These are phyloP conservation scores for Fonsecaea nubica DNA, from an alignment of 2,329 filamentous ascomycete species.

Conservation along the genomic window DNA sequence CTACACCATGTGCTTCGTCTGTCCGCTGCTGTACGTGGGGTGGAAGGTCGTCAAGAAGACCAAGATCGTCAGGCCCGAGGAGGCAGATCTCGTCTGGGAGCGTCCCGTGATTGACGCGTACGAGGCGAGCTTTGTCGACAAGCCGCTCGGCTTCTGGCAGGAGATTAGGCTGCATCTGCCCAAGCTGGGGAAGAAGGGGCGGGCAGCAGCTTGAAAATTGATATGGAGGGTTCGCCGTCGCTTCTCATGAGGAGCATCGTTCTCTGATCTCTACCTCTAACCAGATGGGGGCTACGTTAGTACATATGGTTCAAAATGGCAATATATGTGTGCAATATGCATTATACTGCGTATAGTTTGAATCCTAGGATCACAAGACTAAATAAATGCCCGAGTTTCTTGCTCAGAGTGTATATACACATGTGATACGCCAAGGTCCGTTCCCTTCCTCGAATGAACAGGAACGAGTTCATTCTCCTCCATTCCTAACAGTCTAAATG, in stretches of 20 bases:
- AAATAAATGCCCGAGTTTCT: too few species aligned
- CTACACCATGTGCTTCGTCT: constrained; percentile 65
- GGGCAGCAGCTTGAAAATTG: background rate
- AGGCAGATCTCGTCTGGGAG: constrained; percentile 69
- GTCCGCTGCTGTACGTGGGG: constrained; percentile 60
- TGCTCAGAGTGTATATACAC: too few species aligned
- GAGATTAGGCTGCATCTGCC: constrained; percentile 57
- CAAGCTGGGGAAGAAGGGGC: constrained; percentile 35
- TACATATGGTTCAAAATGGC: too few species aligned
- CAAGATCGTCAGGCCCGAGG: constrained; percentile 58
- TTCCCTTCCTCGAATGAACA: too few species aligned
- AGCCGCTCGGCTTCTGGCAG: constrained; percentile 61
- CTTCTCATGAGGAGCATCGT: background rate
- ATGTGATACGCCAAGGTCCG: too few species aligned
- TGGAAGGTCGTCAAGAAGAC: constrained; percentile 73
- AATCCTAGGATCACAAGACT: too few species aligned
- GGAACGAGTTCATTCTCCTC: too few species aligned
- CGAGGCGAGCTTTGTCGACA: constrained; percentile 58
- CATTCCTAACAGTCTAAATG: too few species aligned
- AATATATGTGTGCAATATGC: background rate
- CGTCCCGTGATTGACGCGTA: constrained; percentile 66
- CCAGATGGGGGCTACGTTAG: too few species aligned
- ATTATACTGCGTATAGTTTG: too few species aligned
- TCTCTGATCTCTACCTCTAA: too few species aligned
- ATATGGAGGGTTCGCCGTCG: background rate